Evolutionary conservation across 176 grass and related monocot genomes (phyloP).

Genomic region (Raddia distichophylla): DNA sequence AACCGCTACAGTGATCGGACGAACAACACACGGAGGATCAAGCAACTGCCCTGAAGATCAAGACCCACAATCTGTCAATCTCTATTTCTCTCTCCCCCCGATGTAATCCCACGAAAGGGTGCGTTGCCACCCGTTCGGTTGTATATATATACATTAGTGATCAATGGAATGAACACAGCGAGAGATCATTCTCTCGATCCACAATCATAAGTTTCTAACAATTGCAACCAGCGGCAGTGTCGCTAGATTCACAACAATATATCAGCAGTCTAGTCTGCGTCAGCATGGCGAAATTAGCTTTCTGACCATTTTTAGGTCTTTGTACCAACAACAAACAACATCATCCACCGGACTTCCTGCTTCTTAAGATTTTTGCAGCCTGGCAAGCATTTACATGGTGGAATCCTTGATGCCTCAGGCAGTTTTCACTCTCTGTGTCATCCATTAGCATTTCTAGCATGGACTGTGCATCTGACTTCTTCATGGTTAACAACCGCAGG

Average conservation of each 20-base stretch:
- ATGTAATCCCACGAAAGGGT: too few species aligned
- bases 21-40: too few species aligned
- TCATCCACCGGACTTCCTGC: slow-evolving; percentile 44
- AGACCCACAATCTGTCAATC: too few species aligned
- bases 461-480: slow-evolving; percentile 42
- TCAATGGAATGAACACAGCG: too few species aligned
- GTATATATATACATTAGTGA: too few species aligned
- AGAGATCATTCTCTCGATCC: too few species aligned
- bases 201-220: too few species aligned
- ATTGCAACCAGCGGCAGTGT: too few species aligned
- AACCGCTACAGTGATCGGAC: too few species aligned
- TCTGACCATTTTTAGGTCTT: not conserved
- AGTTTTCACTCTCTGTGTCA: slow-evolving; percentile 29
- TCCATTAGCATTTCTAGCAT: slow-evolving; percentile 59
- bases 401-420: slow-evolving; percentile 51
- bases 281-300: not conserved
- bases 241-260: not conserved
- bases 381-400: slow-evolving; percentile 67
- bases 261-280: not conserved
- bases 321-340: not conserved
- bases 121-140: too few species aligned
- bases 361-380: slow-evolving; percentile 65
- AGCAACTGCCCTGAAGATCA: too few species aligned
- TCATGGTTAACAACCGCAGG: slow-evolving; percentile 66
- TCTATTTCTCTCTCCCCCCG: too few species aligned